These are phyloP conservation scores for Globisporangium canariense DNA, from an alignment of 352 stramenopile genomes.

Conservation along the genomic window DNA sequence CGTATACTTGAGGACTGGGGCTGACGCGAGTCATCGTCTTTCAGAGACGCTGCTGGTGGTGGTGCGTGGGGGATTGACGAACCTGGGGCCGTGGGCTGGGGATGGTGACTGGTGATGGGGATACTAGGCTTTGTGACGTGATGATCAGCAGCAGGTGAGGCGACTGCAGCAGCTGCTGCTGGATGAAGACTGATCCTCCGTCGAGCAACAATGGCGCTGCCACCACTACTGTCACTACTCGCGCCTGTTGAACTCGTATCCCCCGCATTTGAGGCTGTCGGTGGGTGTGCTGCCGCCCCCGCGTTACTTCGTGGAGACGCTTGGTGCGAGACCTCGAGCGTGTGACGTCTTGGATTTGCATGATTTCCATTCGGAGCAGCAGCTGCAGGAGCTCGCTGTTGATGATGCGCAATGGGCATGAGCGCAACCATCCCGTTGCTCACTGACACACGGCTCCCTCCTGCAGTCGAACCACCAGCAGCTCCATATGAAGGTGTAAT, in stretches of 20 bases:
- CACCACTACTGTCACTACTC: constrained; percentile 1
- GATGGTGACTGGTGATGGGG: too few species aligned
- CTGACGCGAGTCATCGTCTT: constrained; percentile 25
- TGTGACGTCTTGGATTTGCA: constrained; percentile 15
- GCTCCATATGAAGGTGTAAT: background rate
- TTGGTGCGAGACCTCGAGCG: constrained; percentile 10
- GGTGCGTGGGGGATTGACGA: background rate
- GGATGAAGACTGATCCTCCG: constrained; percentile 1
- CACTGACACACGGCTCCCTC: constrained; percentile 18
- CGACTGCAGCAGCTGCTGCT: background rate
- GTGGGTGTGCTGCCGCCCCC: background rate
- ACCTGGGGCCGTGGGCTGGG: too few species aligned
- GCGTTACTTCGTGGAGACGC: background rate
- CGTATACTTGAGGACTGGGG: constrained; percentile 8
- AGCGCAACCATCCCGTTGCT: constrained; percentile 40
- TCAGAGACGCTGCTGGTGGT: background rate
- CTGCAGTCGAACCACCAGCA: background rate
- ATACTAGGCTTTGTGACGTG: background rate
- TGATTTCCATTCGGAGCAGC: background rate
- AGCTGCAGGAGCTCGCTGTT: background rate
- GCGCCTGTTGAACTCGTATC: background rate
- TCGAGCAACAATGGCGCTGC: background rate
- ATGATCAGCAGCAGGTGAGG: background rate
- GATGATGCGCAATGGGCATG: constrained; percentile 19
- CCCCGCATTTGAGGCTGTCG: background rate